These are phyloP conservation scores for Salmacisia buchloeana DNA, from an alignment of 1,284 basidiomycete species.

Conservation along the genomic window DNA sequence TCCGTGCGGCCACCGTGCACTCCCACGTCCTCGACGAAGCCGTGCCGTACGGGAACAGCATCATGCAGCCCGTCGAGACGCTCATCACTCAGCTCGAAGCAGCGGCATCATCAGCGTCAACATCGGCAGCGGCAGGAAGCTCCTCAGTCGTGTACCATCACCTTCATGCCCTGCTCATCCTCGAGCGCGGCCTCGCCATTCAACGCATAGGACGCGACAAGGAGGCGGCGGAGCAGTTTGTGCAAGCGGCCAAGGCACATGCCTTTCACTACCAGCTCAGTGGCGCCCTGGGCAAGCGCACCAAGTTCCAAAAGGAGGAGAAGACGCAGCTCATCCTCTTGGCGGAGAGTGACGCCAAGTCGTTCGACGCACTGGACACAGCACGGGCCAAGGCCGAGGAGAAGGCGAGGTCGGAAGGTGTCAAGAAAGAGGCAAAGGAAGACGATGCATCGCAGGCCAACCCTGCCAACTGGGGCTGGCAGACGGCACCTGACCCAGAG, in stretches of 20 bases:
- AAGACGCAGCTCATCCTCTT: constrained; percentile 88
- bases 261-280: constrained; percentile 84
- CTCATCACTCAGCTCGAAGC: constrained; percentile 52
- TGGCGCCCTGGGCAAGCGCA: constrained; percentile 86
- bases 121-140: too few species aligned
- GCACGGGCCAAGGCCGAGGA: constrained; percentile 49
- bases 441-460: constrained; percentile 5
- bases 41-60: constrained; percentile 59
- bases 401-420: constrained; percentile 26
- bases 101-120: background rate
- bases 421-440: constrained; percentile 14
- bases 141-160: constrained; percentile 55
- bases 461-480: constrained; percentile 21
- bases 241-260: constrained; percentile 69
- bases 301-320: constrained; percentile 84
- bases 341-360: constrained; percentile 62
- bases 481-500: constrained; percentile 28
- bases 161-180: constrained; percentile 64
- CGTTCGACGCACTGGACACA: constrained; percentile 26
- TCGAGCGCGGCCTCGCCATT: constrained; percentile 76
- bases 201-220: constrained; percentile 66
- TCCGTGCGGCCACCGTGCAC: constrained; percentile 71
- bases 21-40: constrained; percentile 81
- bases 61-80: constrained; percentile 57
- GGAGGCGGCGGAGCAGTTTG: constrained; percentile 70